A percentile compares a stretch with the other conserved stretches of the same genome.
These are phyloP conservation scores for Ascochyta viciae-villosae DNA, from an alignment of 2,329 filamentous ascomycete species.

Conservation along the genomic window DNA sequence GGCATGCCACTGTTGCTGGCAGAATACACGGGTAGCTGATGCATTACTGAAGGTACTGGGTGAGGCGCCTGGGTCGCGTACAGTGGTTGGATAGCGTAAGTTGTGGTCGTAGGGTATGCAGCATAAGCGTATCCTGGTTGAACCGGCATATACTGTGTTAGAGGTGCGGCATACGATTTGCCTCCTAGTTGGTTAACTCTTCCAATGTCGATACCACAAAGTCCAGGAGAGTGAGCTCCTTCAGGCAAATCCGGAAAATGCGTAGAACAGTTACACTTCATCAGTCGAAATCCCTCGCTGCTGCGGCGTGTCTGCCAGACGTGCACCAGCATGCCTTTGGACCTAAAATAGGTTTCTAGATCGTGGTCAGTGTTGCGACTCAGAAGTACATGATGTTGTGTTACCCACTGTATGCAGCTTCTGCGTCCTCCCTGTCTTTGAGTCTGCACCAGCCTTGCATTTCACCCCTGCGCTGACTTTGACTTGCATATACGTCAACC, in stretches of 20 bases:
- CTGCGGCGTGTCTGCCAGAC: constrained; percentile 41
- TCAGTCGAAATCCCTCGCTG: constrained; percentile 34
- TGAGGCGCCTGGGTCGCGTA: constrained; percentile 29
- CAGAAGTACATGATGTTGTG: background rate
- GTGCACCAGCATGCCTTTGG: constrained; percentile 40
- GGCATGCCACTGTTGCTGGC: constrained; percentile 43
- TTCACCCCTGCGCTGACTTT: constrained; percentile 35
- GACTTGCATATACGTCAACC: constrained; percentile 42
- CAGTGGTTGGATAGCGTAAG: constrained; percentile 27
- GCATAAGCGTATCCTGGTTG: constrained; percentile 33
- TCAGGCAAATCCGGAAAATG: constrained; percentile 35
- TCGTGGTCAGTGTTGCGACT: background rate
- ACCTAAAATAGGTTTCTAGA: constrained; percentile 31
- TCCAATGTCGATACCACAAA: constrained; percentile 41
- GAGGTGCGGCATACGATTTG: constrained; percentile 13
- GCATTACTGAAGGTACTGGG: constrained; percentile 12
- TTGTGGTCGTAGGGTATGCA: constrained; percentile 28
- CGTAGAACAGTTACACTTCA: constrained; percentile 46
- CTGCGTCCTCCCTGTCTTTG: constrained; percentile 44
- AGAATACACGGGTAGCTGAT: constrained; percentile 37
- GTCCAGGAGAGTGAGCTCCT: constrained; percentile 35
- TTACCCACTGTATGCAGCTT: constrained; percentile 41
- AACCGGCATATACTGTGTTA: constrained; percentile 25
- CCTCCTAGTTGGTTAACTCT: constrained; percentile 33
- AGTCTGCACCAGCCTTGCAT: constrained; percentile 48